phyloP scores from a whole-genome alignment of 352 stramenopile genomes.

The Phytopythium boreale region DNA sequence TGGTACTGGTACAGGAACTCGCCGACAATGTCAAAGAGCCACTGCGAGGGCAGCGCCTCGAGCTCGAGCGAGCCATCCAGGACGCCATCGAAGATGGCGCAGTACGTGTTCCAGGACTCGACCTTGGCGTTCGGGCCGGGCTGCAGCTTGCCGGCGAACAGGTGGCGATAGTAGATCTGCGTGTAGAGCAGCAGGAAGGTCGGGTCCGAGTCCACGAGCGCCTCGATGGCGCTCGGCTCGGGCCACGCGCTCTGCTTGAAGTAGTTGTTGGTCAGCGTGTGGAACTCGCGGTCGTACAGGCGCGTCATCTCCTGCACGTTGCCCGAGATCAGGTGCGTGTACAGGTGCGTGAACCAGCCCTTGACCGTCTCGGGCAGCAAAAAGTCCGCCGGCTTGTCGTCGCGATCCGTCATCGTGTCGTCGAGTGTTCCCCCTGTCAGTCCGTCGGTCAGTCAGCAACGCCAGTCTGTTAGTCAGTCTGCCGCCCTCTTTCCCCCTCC shows the following conservation, averaged over 20 bases:
- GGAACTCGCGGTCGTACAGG: slow-evolving; percentile 88
- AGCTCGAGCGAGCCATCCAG: slow-evolving; percentile 83
- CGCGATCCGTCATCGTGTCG: slow-evolving; percentile 52
- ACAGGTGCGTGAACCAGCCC: slow-evolving; percentile 87
- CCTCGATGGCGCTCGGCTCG: slow-evolving; percentile 79
- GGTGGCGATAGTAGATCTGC: slow-evolving; percentile 96
- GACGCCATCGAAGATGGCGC: slow-evolving; percentile 93
- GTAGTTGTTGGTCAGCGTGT: slow-evolving; percentile 90
- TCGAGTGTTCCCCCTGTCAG: background rate
- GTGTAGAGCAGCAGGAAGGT: slow-evolving; percentile 96
- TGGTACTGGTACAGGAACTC: slow-evolving; percentile 99
- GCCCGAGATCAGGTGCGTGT: slow-evolving; percentile 80
- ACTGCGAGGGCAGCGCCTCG: slow-evolving; percentile 91
- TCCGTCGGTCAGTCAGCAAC: background rate
- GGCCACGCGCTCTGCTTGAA: slow-evolving; percentile 95
- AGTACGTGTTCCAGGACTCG: slow-evolving; percentile 93
- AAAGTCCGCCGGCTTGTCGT: slow-evolving; percentile 87
- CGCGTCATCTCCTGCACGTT: slow-evolving; percentile 82
- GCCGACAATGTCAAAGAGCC: slow-evolving; percentile 98
- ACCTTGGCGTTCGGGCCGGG: slow-evolving; percentile 89
- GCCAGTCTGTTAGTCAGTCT: background rate
- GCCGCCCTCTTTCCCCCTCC: background rate
- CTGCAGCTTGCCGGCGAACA: slow-evolving; percentile 88
- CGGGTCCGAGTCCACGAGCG: slow-evolving; percentile 82
- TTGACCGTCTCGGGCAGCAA: slow-evolving; percentile 86